Evolutionary conservation across 139 green algal species (phyloP).

Genomic region (Nannochloris sp.): DNA sequence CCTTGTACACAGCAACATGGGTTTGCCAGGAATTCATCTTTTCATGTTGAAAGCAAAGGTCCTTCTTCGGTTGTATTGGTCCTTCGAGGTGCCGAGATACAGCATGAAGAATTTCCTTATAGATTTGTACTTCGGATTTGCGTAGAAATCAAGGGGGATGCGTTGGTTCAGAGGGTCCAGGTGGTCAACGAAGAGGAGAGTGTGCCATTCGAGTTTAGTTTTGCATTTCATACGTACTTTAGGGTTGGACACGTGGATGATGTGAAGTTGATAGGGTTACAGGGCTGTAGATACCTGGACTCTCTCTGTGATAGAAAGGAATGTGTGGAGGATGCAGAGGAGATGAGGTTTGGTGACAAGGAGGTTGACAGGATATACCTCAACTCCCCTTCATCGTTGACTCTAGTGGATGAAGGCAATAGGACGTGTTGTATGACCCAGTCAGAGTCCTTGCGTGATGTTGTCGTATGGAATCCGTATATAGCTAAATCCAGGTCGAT

Average conservation of each 20-base stretch:
- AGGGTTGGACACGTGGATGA: slow-evolving; percentile 19
- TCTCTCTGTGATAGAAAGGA: slow-evolving; percentile 34
- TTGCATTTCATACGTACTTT: slow-evolving; percentile 82
- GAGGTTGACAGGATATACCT: slow-evolving; percentile 76
- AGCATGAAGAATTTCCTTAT: slow-evolving; percentile 26
- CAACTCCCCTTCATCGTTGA: slow-evolving; percentile 33
- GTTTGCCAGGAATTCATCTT: slow-evolving; percentile 71
- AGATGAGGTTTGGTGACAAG: slow-evolving; percentile 24
- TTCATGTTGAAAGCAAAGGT: slow-evolving; percentile 24
- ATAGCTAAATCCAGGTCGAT: slow-evolving; percentile 12
- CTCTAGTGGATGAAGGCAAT: slow-evolving; percentile 21
- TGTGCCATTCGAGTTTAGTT: slow-evolving; percentile 49
- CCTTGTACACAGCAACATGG: slow-evolving; percentile 57
- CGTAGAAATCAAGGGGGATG: neutral
- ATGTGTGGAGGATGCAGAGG: slow-evolving; percentile 19
- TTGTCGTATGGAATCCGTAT: slow-evolving; percentile 27
- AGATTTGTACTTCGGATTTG: slow-evolving; percentile 23
- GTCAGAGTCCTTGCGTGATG: slow-evolving; percentile 12
- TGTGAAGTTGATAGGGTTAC: slow-evolving; percentile 36
- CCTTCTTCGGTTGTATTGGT: slow-evolving; percentile 17
- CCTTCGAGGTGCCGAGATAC: slow-evolving; percentile 10
- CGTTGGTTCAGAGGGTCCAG: neutral
- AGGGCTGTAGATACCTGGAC: slow-evolving; percentile 56
- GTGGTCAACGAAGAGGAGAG: neutral
- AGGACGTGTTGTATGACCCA: slow-evolving; percentile 13